Evolutionary conservation across 371 early-diverging fungal genomes (phyloP), one percentile per base, ranked within the genome.

Genomic region (Rhizomucor miehei): DNA sequence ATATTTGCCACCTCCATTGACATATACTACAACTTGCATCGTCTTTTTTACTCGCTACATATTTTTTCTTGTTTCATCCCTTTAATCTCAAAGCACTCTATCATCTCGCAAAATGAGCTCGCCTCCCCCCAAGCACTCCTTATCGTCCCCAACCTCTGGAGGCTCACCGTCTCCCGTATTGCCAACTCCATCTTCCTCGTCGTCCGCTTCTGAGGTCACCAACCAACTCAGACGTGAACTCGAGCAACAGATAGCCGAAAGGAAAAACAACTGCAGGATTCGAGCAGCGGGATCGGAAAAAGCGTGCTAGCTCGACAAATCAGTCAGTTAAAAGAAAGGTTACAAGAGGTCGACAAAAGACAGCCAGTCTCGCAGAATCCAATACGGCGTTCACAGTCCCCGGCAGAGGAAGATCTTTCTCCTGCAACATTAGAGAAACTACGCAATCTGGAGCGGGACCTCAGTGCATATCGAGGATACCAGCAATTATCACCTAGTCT

Each of bases 231-330:
- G 59, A 57, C 54, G 58, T 51, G 73, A 73, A 24, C 58, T 73
- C 11, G 69, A 69, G 41, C 70, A 70, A 51, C 75, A 77, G 45
- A 56, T 74, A n/a, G 59, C 57, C 55, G 73, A 66, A 44, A 74
- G 58, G 69, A 74, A 54, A 66, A 56, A 49, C 67, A 67, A 53
- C 55, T 71, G 52, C 61, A 66, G 49, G 73, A 67, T 63, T 67
- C 67, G 1, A 59, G 48, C n/a, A 74, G 73, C 45, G 74, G 74
- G 25, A 77, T 73, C 50, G 68, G 67, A 48, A 71, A 68, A 61
- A 71, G 72, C 51, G 74, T 74, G 56, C 50, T 74, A 13, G 65
- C 64, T 44, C 63, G 73, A 55, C 73, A 77, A 70, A 66, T 74
- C 41, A 65, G 57, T 52, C 67, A 71, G 52, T 51, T 73, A 11